Evolutionary conservation across 2,329 filamentous ascomycete genomes (phyloP).

Genomic region (Myriosclerotinia duriaeana): DNA sequence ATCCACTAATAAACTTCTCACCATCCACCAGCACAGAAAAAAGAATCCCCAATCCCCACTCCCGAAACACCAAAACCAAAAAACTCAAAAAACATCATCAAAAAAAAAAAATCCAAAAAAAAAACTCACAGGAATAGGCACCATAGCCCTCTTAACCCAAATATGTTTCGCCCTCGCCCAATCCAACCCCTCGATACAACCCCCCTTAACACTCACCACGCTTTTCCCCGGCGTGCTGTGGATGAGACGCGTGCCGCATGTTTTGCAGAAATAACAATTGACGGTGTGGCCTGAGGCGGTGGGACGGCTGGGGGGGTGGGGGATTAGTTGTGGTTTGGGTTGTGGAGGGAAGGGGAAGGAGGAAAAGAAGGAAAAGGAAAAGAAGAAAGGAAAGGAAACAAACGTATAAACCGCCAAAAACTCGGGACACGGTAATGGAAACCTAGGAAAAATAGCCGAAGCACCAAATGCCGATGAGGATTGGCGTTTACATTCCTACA

Average conservation of each 20-base stretch:
- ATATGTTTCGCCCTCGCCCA: constrained; percentile 64
- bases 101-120: neutral
- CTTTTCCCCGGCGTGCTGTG: constrained; percentile 61
- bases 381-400: neutral
- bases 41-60: too few relatives aligned
- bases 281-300: constrained; percentile 57
- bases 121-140: constrained; percentile 55
- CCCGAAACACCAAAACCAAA: too few relatives aligned
- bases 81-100: too few relatives aligned
- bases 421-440: constrained; percentile 8
- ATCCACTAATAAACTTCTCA: too few relatives aligned
- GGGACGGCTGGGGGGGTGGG: constrained; percentile 47
- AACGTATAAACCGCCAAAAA: constrained; percentile 15
- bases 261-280: constrained; percentile 66
- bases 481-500: constrained; percentile 16
- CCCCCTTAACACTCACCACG: constrained; percentile 65
- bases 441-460: constrained; percentile 21
- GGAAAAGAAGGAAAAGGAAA: too few relatives aligned
- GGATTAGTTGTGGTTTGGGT: too few relatives aligned
- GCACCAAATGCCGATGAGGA: constrained; percentile 19
- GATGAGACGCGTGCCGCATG: constrained; percentile 64
- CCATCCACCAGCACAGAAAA: too few relatives aligned
- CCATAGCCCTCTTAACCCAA: constrained; percentile 45
- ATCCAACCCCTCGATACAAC: constrained; percentile 63
- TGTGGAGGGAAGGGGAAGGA: too few relatives aligned